Evolutionary conservation across 2,329 filamentous ascomycete species (phyloP), one percentile per base, ranked within the genome.

Genomic region (Hymenoscyphus occultus): DNA sequence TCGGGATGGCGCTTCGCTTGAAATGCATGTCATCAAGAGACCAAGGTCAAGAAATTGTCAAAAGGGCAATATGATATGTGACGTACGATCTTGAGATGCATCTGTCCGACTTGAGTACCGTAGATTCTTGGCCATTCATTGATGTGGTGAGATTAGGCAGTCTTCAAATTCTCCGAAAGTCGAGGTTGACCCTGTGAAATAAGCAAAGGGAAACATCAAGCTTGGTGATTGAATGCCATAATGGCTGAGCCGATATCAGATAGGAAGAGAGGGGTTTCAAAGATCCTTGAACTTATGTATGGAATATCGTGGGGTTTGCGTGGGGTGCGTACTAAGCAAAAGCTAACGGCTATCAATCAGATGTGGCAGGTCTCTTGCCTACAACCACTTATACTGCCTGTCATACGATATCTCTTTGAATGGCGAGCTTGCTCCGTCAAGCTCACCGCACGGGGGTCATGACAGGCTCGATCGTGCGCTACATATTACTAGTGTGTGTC

Each of bases 241-340:
- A 51, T 51, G 45, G 2, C 42, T 19, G 42, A n/a, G 16, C 19
- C 9, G 42, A 19, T 48, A 48, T 48, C 42, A 48, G 42, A 48
- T 48, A 48, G 16, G 2, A 28, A 28, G 28, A 28, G 28, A 35
- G 35, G 45, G 45, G 45, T 51, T n/a, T n/a, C 45, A 51, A 13
- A 42, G 57, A 63, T 39, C 54, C 61, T 58, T 45, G 60, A 39
- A 35, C 48, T 56, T 54, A 32, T 61, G 45, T 22, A 31, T 57
- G 61, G 35, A 12, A 22, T 40, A 40, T 39, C 62, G 66, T 65
- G 63, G 64, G 63, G 64, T 64, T 65, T 65, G 65, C 40, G 66
- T 66, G 59, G 61, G 64, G 60, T 66, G 60, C 56, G 60, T 66
- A 56, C 59, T 61, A 64, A 66, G 62, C 42, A 51, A 22, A 58